Evolutionary conservation across 2,329 filamentous ascomycete species (phyloP).

Genomic region (Aspergillus puulaauensis): DNA sequence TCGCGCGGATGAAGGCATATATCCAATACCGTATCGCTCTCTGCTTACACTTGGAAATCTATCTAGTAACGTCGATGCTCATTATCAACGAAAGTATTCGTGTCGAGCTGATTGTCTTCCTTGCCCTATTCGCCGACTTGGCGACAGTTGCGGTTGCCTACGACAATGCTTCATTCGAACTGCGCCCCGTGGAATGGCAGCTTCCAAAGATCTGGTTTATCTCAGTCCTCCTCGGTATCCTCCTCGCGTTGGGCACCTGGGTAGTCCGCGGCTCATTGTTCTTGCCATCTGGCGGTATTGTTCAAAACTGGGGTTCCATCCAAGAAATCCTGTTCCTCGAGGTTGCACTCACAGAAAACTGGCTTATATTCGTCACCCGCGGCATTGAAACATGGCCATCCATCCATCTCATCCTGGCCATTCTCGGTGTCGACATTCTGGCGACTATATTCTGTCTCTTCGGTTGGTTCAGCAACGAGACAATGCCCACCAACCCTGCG

Average conservation of each 20-base stretch:
- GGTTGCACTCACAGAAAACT: slow-evolving; percentile 90
- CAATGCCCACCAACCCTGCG: slow-evolving; percentile 31
- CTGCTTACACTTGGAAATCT: slow-evolving; percentile 72
- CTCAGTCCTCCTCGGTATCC: slow-evolving; percentile 55
- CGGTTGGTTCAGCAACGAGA: slow-evolving; percentile 67
- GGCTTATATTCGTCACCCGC: slow-evolving; percentile 94
- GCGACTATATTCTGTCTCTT: slow-evolving; percentile 75
- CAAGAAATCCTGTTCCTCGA: slow-evolving; percentile 84
- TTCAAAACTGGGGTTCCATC: slow-evolving; percentile 71
- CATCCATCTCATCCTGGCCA: slow-evolving; percentile 69
- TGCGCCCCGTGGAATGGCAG: slow-evolving; percentile 77
- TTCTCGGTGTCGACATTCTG: slow-evolving; percentile 68
- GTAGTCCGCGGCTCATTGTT: slow-evolving; percentile 70
- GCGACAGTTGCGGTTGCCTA: slow-evolving; percentile 80
- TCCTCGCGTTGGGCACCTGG: slow-evolving; percentile 73
- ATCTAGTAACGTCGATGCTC: slow-evolving; percentile 74
- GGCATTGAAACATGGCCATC: slow-evolving; percentile 72
- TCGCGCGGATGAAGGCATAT: slow-evolving; percentile 76
- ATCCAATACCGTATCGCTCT: slow-evolving; percentile 76
- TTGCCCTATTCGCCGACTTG: slow-evolving; percentile 76
- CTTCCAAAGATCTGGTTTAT: slow-evolving; percentile 81
- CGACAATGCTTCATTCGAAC: slow-evolving; percentile 77
- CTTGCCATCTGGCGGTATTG: slow-evolving; percentile 67
- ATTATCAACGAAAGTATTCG: slow-evolving; percentile 77
- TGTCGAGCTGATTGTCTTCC: slow-evolving; percentile 73